Base-by-base conservation (phyloP, 208 protist genomes). In the Crithidia bombi region DNA sequence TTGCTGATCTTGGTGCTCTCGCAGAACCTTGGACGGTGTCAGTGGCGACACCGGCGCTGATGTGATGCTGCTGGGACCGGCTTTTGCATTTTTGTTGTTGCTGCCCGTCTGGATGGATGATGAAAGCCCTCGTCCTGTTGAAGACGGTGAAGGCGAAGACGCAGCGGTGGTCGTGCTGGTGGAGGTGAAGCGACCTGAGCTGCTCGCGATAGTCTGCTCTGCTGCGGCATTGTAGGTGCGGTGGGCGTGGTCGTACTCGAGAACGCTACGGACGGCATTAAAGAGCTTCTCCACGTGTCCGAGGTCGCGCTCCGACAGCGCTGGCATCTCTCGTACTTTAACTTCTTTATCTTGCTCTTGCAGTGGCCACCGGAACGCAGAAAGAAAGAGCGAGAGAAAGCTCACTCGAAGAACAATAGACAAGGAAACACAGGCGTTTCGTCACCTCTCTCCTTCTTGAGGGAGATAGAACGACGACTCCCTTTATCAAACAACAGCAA, bases 281-380 rank as follows among this genome's bases (percentile, higher is more conserved):
- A 86, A 85, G 23, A 92, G 75, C 69, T 90, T 91, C 73, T 89
- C 82, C 25, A 89, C 82, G 44, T 74, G 73, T 19, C 69, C 79
- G 41, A 91, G 55, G 62, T 93, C 88, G 12, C 75, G 73, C 38
- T 90, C 85, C 5, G 81, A 81, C n/a, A 87, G 44, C 0, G 73
- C 58, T 28, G 67, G 79, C 84, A 90, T 93, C 15, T 14, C 35
- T 32, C 15, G 25, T 59, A 0, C 10, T 30, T 5, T 26, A 19
- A 25, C 1, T 44, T 33, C 33, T 43, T 43, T 39, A 43, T 58
- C 21, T 43, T n/a, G 4, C 21, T 58, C 47, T 47, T n/a, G 5
- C 36, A 19, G 5, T 46, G n/a, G n/a, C n/a, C n/a, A n/a, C n/a
- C n/a, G n/a, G 32, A 36, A 52, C 43, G 35, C 41, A 44, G 23